Conservation (phyloP, 2,329 filamentous ascomycete genomes). For the Bipolaris bicolor region DNA sequence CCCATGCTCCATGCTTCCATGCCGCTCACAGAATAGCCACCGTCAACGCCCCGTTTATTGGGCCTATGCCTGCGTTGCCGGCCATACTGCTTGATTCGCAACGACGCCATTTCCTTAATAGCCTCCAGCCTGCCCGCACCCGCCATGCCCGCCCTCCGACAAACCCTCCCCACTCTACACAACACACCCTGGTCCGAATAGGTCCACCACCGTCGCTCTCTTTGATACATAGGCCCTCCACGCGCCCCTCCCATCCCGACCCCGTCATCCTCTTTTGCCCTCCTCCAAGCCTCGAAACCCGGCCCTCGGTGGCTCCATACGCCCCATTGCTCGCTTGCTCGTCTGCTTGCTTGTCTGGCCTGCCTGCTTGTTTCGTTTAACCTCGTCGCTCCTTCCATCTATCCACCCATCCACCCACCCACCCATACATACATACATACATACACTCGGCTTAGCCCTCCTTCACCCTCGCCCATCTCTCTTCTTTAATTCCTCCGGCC, state of each 20-base stretch:
- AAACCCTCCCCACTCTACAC: slow-evolving; percentile 10
- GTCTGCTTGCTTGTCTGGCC: slow-evolving; percentile 1
- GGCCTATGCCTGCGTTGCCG: background rate
- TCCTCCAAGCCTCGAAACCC: background rate
- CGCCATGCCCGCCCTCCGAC: slow-evolving; percentile 8
- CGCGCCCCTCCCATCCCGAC: slow-evolving; percentile 2
- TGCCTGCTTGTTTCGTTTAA: slow-evolving; percentile 20
- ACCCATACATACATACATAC: slow-evolving; percentile 14
- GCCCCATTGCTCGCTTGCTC: no score
- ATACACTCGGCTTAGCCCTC: slow-evolving; percentile 15
- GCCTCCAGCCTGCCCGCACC: slow-evolving; percentile 6
- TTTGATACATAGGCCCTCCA: slow-evolving; percentile 16
- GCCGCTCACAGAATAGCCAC: slow-evolving; percentile 9
- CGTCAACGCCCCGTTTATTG: slow-evolving; percentile 2
- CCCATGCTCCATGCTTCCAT: background rate
- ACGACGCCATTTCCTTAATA: slow-evolving; percentile 17
- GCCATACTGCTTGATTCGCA: slow-evolving; percentile 18
- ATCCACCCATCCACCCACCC: slow-evolving; percentile 12
- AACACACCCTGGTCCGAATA: slow-evolving; percentile 8
- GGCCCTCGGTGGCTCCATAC: no score
- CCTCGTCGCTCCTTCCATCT: slow-evolving; percentile 34
- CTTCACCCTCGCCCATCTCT: background rate
- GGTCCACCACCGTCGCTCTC: slow-evolving; percentile 8
- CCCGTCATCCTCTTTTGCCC: slow-evolving; percentile 8
- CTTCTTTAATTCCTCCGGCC: slow-evolving; percentile 14